Evolutionary conservation across 1,284 basidiomycete species (phyloP).

Genomic region (Ustanciosporium gigantosporum): DNA sequence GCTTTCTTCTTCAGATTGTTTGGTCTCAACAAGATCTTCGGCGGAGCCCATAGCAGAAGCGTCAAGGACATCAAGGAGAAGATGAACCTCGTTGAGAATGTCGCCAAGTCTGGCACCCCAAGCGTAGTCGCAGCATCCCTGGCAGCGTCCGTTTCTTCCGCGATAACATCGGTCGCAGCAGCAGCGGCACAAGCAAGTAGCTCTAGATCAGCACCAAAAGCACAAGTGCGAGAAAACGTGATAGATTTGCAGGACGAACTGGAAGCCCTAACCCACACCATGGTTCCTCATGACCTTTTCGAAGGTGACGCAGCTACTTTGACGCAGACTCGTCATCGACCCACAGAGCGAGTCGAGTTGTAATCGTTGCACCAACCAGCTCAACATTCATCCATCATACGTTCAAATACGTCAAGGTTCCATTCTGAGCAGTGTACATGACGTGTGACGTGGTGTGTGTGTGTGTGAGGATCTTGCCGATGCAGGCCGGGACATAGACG

Average conservation of each 20-base stretch:
- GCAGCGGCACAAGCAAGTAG: slow-evolving; percentile 7
- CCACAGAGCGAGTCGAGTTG: slow-evolving; percentile 26
- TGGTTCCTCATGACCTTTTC: slow-evolving; percentile 6
- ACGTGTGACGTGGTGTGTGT: too few relatives aligned
- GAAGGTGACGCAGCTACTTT: neutral
- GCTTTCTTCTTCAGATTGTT: slow-evolving; percentile 36
- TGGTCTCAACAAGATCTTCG: slow-evolving; percentile 23
- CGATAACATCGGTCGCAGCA: slow-evolving; percentile 4
- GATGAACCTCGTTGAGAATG: slow-evolving; percentile 6
- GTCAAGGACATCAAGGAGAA: slow-evolving; percentile 27
- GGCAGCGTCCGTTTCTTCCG: slow-evolving; percentile 8
- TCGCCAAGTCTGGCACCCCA: slow-evolving; percentile 1
- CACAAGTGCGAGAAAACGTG: slow-evolving; percentile 6
- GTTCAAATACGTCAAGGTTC: too few relatives aligned
- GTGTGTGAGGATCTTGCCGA: too few relatives aligned
- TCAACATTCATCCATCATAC: too few relatives aligned
- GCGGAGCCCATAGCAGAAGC: slow-evolving; percentile 8
- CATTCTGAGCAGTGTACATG: too few relatives aligned
- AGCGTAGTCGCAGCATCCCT: slow-evolving; percentile 1
- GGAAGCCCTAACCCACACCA: slow-evolving; percentile 10
- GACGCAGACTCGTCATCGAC: slow-evolving; percentile 10
- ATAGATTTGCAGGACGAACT: slow-evolving; percentile 24
- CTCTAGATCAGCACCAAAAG: slow-evolving; percentile 9
- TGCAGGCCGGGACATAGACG: too few relatives aligned
- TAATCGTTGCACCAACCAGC: slow-evolving; percentile 1